Evolutionary conservation across 2,329 filamentous ascomycete genomes (phyloP), one percentile per base, ranked within the genome.

Genomic region (Cyphellophora europaea): DNA sequence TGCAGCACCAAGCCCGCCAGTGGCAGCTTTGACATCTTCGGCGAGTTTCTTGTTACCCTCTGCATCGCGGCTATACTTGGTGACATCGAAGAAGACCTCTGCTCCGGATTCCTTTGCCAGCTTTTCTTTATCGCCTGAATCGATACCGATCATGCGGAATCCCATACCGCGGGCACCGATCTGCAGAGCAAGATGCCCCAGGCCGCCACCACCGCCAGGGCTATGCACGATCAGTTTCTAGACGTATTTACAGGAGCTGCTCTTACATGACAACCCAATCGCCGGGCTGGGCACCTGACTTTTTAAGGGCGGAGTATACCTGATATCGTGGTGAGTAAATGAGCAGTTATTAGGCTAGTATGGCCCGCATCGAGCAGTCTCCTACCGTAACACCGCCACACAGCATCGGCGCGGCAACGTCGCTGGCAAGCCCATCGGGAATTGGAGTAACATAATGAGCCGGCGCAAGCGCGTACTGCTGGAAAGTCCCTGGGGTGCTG

Each of bases 401-500:
- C 34, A 81, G 67, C 61, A 82, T 68, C 1, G 77, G 79, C 2
- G 79, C 79, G 0, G 79, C 79, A 15, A 66, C 63, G 33, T 71
- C 76, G 6, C 71, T 75, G 27, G 66, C 55, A 12, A 83, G 56
- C 3, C 54, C 58, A 4, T 79, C 76, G 2, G 79, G 79, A 45
- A 83, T 81, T 2, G 76, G 76, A 1, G 79, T 82, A 2, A 82
- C 78, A 53, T 83, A 82, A 56, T 71, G 69, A 3, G 77, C 77
- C 6, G 75, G 74, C 0, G 68, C 71, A 11, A 79, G 52, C 12
- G 71, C 70, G 49, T 82, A 83, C 57, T 82, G 76, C 52, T 82
- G 79, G 53, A 82, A 83, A n/a, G 78, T 83, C 23, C 79, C 79
- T 0, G 78, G 78, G 1, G 70, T n/a, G n/a, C n/a, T n/a, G n/a